phyloP scores from a whole-genome alignment of 78 protist species.

The Chrysochromulina tobinii region DNA sequence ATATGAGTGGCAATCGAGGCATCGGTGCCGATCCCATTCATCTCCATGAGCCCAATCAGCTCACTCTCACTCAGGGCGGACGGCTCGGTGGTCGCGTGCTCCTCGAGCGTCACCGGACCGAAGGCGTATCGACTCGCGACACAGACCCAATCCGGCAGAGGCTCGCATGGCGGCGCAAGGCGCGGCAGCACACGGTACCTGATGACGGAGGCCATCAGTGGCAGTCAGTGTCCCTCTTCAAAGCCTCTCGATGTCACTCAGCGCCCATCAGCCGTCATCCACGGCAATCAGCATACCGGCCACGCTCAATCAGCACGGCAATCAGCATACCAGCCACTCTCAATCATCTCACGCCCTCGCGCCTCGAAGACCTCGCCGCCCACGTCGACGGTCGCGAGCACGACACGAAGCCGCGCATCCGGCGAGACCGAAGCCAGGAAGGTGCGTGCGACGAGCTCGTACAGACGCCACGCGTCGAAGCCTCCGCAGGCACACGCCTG shows the following conservation, averaged over 20 bases:
- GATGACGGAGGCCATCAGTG: too few species aligned
- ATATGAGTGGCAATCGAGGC: constrained; percentile 77
- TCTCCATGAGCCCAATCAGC: constrained; percentile 67
- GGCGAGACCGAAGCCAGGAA: constrained; percentile 62
- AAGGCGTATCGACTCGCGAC: neutral
- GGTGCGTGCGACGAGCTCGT: constrained; percentile 45
- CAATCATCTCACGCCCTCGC: neutral
- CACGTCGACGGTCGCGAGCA: neutral
- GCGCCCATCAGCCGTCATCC: too few species aligned
- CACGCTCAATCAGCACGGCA: too few species aligned
- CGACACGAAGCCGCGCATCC: neutral
- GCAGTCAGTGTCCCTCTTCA: too few species aligned
- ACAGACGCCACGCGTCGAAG: constrained; percentile 49
- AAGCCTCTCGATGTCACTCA: too few species aligned
- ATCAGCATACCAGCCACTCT: neutral
- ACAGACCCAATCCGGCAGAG: too few species aligned
- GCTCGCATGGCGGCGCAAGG: too few species aligned
- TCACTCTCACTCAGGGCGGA: constrained; percentile 60
- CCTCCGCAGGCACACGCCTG: neutral
- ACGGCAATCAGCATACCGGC: too few species aligned
- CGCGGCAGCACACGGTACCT: neutral
- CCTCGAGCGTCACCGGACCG: neutral
- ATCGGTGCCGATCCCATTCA: constrained; percentile 77
- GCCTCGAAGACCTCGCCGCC: constrained; percentile 2
- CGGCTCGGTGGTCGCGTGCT: constrained; percentile 59